Conservation (phyloP, 2,329 filamentous ascomycete species). For the Raffaelea arxii region DNA sequence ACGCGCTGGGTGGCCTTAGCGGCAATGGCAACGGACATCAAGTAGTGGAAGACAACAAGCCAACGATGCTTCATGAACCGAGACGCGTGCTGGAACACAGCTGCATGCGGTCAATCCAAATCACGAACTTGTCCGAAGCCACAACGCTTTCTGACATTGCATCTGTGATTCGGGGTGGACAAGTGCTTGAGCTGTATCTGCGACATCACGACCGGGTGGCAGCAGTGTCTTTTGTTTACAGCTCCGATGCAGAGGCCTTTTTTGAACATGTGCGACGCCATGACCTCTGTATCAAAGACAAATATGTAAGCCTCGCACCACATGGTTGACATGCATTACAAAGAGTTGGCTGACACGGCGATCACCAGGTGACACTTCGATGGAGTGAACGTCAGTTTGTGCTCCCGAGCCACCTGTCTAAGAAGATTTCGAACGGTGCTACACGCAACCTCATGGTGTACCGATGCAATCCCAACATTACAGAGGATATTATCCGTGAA, state of each 20-base stretch:
- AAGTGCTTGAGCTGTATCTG: conserved; percentile 59
- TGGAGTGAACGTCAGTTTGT: conserved; percentile 66
- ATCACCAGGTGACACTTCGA: conserved; percentile 48
- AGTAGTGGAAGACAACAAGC: no score
- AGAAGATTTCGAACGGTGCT: conserved; percentile 56
- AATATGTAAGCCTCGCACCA: conserved; percentile 41
- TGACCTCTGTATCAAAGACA: conserved; percentile 59
- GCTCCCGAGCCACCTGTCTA: conserved; percentile 51
- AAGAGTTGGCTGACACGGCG: background rate
- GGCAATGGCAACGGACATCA: no score
- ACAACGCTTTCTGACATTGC: conserved; percentile 58
- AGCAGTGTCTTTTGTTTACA: conserved; percentile 60
- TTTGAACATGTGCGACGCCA: conserved; percentile 52
- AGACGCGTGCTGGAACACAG: conserved; percentile 23
- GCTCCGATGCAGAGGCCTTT: conserved; percentile 53
- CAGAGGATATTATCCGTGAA: conserved; percentile 53
- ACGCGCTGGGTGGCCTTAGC: no score
- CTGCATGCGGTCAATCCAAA: conserved; percentile 47
- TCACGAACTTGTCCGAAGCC: conserved; percentile 51
- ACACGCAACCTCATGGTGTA: conserved; percentile 66
- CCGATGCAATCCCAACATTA: conserved; percentile 46
- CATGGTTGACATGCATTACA: background rate
- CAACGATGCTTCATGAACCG: no score
- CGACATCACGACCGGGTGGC: conserved; percentile 48
- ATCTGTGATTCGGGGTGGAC: conserved; percentile 57